Base-by-base conservation (phyloP, 352 stramenopile genomes). In the Pythium diclinum region DNA sequence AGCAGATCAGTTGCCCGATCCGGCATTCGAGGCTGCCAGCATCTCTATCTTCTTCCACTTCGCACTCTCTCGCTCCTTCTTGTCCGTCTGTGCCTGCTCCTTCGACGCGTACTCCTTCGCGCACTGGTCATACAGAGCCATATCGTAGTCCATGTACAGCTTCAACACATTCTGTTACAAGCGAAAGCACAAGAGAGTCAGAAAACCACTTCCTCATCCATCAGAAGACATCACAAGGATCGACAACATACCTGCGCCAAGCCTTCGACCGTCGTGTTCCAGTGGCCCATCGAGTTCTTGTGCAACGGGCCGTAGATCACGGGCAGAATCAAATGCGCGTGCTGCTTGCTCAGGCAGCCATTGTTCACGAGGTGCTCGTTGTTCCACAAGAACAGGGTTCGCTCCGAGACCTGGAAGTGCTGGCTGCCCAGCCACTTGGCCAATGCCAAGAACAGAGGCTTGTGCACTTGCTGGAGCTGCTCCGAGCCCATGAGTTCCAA, bases 331-430 rank as follows among this genome's bases (percentile, higher is more conserved):
- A 95, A 83, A 46, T 91, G 78, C 6, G 95, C 92, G 72, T 98
- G 94, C 53, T 98, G 80, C 65, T 96, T 84, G 48, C 89, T 98
- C 8, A 98, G 74, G 54, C 92, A 97, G 6, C 91, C 96, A 44
- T 94, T 96, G 49, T 96, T 97, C 17, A 98, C 95, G 42, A 99
- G 88, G 60, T 98, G 92, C 68, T 99, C 95, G 63, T 98, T 99
- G 81, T 99, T 99, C 97, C 97, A 99, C 63, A 99, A 91, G 83
- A 98, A 99, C 61, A 99, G 82, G 25, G 97, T 92, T 40, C 97
- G 91, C 78, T 99, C 96, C 28, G 97, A 97, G 19, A 91, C 83
- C 78, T 99, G 96, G 72, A 99, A 99, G 72, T 99, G 95, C 68
- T 97, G 91, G 46, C 86, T 97, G 56, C 93, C 92, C 7, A 99